A percentile compares a stretch with the other conserved stretches of the same genome.
Evolutionary conservation across 2,329 filamentous ascomycete genomes (phyloP).

Genomic region (Fusarium buxicola): DNA sequence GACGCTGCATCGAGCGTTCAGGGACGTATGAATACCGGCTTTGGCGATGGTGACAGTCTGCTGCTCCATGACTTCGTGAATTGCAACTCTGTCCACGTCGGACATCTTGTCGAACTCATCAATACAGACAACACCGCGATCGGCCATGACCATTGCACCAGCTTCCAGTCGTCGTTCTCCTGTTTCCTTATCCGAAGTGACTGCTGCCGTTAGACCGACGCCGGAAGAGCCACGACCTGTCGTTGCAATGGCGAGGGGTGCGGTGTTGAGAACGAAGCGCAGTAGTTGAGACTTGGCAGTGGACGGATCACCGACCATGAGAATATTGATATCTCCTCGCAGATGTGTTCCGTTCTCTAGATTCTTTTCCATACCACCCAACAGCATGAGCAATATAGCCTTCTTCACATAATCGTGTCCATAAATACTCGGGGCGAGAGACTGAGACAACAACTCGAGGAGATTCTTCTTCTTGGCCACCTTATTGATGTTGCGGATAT

Average conservation of each 20-base stretch:
- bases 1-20: conserved; percentile 97
- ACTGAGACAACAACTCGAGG: conserved; percentile 92
- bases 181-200: conserved; percentile 97
- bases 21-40: conserved; percentile 95
- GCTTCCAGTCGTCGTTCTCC: conserved; percentile 94
- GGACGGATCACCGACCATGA: conserved; percentile 99
- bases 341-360: conserved; percentile 97
- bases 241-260: conserved; percentile 94
- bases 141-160: conserved; percentile 97
- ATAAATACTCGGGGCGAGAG: conserved; percentile 94
- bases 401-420: conserved; percentile 99
- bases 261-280: conserved; percentile 96
- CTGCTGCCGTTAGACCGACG: conserved; percentile 95
- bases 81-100: conserved; percentile 95
- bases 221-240: conserved; percentile 97
- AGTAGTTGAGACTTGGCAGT: conserved; percentile 98
- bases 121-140: conserved; percentile 97
- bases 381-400: conserved; percentile 92
- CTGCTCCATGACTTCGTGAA: conserved; percentile 99
- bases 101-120: conserved; percentile 99
- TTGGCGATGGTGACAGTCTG: conserved; percentile 99
- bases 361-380: conserved; percentile 98
- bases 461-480: conserved; percentile 93
- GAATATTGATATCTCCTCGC: conserved; percentile 97
- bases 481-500: conserved; percentile 99